Evolutionary conservation across 1,139 yeast genomes (phyloP), one percentile per base, ranked within the genome.

Genomic region (Yamadazyma mexicana): DNA sequence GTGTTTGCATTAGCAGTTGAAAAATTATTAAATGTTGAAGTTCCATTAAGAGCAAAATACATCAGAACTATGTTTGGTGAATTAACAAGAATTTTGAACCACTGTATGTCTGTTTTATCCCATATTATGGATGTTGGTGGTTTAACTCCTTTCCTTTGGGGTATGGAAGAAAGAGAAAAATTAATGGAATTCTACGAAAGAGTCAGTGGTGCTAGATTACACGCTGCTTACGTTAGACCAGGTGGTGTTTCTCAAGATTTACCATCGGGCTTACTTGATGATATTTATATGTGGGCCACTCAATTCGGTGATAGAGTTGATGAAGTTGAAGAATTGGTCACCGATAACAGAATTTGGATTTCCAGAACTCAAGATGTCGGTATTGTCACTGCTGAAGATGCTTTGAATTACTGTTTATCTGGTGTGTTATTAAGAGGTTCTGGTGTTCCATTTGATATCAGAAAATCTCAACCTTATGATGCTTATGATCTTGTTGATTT

Each of bases 41-140:
- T 87, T 31, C 96, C 96, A 32, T 69, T 83, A 51, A 79, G 96
- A 62, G 95, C 81, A 39, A 82, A 87, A 66, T 87, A 87, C 66
- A 83, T 87, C 54, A 79, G 96, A 62, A 87, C 95, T 32, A 59
- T 87, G 66, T 87, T 87, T 62, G 95, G 92, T 32, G 96, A 87
- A 62, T 83, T 87, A 62, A 87, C 96, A 41, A 80, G 96, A 61
- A 62, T 86, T 40, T 75, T 86, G 58, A 87, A 87, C 66, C 96
- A 87, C 62, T 75, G 87, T 64, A 87, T 87, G 95, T 84, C 94
- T 22, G 83, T 87, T 39, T 69, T 85, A 49, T 80, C 95, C 39
- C 96, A 87, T 65, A 89, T 92, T 56, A 87, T 87, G 95, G 96
- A 87, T 73, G 95, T 87, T 41, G 96, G 96, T 70, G 95, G 95